Conservation (phyloP, 805 yeast species). For the Debaryomyces hansenii region DNA sequence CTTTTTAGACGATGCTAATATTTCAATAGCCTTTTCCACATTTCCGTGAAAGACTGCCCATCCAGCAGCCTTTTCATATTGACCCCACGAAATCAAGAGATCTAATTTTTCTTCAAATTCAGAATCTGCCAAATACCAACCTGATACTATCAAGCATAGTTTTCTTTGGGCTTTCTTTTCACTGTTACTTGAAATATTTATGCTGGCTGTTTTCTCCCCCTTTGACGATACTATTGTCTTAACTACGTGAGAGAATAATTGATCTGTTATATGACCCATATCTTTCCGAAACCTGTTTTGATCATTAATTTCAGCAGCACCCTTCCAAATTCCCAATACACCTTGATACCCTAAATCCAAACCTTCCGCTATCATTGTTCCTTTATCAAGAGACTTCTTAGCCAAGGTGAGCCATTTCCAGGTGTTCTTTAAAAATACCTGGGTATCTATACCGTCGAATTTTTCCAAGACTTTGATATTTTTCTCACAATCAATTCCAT, state of each 20-base stretch:
- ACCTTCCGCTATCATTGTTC: slow-evolving; percentile 65
- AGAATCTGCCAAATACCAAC: slow-evolving; percentile 80
- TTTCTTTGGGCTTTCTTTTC: slow-evolving; percentile 65
- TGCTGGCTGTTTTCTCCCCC: slow-evolving; percentile 47
- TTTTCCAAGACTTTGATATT: slow-evolving; percentile 63
- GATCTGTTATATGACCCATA: slow-evolving; percentile 27
- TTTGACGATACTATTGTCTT: slow-evolving; percentile 50
- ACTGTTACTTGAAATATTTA: slow-evolving; percentile 45
- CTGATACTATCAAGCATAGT: slow-evolving; percentile 79
- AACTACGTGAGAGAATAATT: slow-evolving; percentile 51
- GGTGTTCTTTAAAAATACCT: slow-evolving; percentile 58
- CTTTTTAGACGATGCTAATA: slow-evolving; percentile 71
- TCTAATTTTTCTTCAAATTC: slow-evolving; percentile 72
- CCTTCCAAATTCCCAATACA: slow-evolving; percentile 87
- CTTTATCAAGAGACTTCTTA: slow-evolving; percentile 58
- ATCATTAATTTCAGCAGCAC: slow-evolving; percentile 48
- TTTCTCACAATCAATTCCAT: slow-evolving; percentile 63
- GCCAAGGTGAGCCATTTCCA: slow-evolving; percentile 92
- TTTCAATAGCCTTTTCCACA: slow-evolving; percentile 74
- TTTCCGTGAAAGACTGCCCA: slow-evolving; percentile 97
- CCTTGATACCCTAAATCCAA: slow-evolving; percentile 87
- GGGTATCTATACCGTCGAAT: slow-evolving; percentile 52
- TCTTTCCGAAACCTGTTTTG: slow-evolving; percentile 46
- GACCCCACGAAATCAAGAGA: slow-evolving; percentile 55
- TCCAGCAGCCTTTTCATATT: slow-evolving; percentile 89